A percentile compares a stretch with the other conserved stretches of the same genome.
Evolutionary conservation across 1,139 yeast species (phyloP).

Genomic region (Kurtzmaniella quercitrusa): DNA sequence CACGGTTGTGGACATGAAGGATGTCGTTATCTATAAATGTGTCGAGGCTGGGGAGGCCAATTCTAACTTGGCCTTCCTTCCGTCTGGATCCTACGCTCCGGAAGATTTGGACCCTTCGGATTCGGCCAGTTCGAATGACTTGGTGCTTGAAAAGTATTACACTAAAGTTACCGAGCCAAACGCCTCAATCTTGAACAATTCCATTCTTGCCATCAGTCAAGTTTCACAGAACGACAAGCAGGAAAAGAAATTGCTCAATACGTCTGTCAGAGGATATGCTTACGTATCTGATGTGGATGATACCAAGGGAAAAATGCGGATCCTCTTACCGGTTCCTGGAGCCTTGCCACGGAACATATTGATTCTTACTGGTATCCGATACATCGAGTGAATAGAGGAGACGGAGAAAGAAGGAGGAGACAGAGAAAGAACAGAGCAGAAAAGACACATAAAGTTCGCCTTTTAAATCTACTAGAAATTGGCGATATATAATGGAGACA

Average conservation of each 20-base stretch:
- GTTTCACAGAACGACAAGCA: conserved; percentile 49
- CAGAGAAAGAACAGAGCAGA: background rate
- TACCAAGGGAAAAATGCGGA: conserved; percentile 60
- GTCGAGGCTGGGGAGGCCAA: conserved; percentile 34
- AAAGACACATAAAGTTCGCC: too few relatives aligned
- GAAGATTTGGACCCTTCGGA: conserved; percentile 18
- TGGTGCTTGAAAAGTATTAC: conserved; percentile 31
- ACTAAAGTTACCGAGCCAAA: conserved; percentile 41
- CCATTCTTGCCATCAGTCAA: conserved; percentile 70
- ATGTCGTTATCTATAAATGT: conserved; percentile 34
- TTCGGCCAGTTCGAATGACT: conserved; percentile 21
- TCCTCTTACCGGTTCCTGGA: conserved; percentile 86
- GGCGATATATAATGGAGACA: too few relatives aligned
- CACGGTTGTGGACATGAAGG: conserved; percentile 38
- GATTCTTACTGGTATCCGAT: conserved; percentile 28
- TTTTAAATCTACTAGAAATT: too few relatives aligned
- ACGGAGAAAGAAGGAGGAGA: background rate
- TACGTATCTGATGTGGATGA: conserved; percentile 57
- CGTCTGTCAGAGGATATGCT: conserved; percentile 64
- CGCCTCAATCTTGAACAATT: conserved; percentile 59
- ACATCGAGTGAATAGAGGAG: conserved; percentile 18
- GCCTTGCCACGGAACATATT: conserved; percentile 55
- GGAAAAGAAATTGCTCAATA: conserved; percentile 45
- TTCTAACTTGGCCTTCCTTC: conserved; percentile 38
- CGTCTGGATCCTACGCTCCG: conserved; percentile 41